Percentiles rank a stretch among this genome's conserved stretches.
phyloP scores from a whole-genome alignment of 148 eudicot species.

The Vaccinium corymbosum region DNA sequence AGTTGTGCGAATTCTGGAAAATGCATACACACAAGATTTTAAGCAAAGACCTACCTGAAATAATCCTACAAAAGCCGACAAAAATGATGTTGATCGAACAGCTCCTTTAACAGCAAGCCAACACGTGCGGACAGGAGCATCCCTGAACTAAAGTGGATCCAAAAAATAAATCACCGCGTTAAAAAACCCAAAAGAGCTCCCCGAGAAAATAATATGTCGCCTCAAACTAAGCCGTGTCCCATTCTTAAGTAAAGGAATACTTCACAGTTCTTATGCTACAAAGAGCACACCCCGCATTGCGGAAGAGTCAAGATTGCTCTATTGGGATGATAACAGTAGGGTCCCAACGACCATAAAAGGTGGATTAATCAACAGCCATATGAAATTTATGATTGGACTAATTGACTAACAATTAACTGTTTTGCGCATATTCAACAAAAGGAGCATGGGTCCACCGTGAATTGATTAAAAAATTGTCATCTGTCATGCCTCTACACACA shows the following conservation, averaged over 20 bases:
- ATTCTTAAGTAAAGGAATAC: not conserved
- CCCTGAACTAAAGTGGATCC: slow-evolving; percentile 58
- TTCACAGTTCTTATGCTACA: not conserved
- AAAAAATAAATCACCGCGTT: not conserved
- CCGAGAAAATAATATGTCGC: not conserved
- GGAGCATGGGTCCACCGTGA: not conserved
- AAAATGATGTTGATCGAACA: slow-evolving; percentile 84
- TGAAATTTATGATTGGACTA: not conserved
- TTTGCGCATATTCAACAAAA: slow-evolving; percentile 2
- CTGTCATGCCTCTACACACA: not conserved
- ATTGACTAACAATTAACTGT: not conserved
- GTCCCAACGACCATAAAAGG: not conserved
- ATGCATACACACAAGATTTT: not conserved
- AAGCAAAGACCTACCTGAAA: slow-evolving; percentile 66
- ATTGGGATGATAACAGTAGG: not conserved
- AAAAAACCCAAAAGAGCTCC: not conserved
- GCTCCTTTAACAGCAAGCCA: slow-evolving; percentile 89
- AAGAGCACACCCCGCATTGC: not conserved
- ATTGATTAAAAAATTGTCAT: not conserved
- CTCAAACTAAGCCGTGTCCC: not conserved
- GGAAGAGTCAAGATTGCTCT: not conserved
- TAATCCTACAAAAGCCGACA: slow-evolving; percentile 92
- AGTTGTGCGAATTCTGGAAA: not conserved
- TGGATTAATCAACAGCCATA: not conserved
- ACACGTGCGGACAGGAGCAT: slow-evolving; percentile 69